Evolutionary conservation across 2,329 filamentous ascomycete genomes (phyloP), one percentile per base, ranked within the genome.

Genomic region (Lachnellula occidentalis): DNA sequence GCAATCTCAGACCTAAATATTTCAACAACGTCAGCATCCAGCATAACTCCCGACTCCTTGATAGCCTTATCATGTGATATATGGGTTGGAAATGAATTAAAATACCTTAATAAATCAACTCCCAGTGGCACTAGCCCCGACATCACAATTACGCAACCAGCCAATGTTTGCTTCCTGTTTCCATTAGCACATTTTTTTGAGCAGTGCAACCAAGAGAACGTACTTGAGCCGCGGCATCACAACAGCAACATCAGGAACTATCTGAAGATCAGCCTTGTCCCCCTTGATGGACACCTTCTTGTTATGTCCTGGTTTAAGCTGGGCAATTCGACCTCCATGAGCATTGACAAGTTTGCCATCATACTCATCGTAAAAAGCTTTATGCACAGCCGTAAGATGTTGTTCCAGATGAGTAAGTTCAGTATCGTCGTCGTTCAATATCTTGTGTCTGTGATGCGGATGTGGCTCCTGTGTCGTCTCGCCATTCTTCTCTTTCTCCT

Each of bases 81-180:
- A 39, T 51, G 15, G 21, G n/a, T 17, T 36, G 5, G 48, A 49
- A 39, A 58, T 37, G 14, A 58, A 56, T 50, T 70, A 71, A 56
- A 48, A 58, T 70, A 79, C 77, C 69, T 73, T 65, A 88, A 82
- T 34, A 92, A 83, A 64, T 92, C 86, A 37, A 87, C 81, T 5
- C 88, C 89, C 1, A 96, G 75, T 0, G 92, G 92, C 2, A 97
- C 85, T 2, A 99, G 85, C 0, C 94, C 94, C 0, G 92, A 96
- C 61, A 97, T 86, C 5, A 96, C 92, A 54, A 99, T 81, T 5
- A 85, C 82, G 11, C 88, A 83, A 14, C 85, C 88, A 21, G 79
- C 80, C 0, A 99, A 81, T 2, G 95, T 87, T 51, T 79, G 79
- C 1, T 78, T 75, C 53, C 68, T 70, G 34, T 31, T 36, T 4